Conservation (phyloP, 2,329 filamentous ascomycete genomes). For the Fusarium burgessii region DNA sequence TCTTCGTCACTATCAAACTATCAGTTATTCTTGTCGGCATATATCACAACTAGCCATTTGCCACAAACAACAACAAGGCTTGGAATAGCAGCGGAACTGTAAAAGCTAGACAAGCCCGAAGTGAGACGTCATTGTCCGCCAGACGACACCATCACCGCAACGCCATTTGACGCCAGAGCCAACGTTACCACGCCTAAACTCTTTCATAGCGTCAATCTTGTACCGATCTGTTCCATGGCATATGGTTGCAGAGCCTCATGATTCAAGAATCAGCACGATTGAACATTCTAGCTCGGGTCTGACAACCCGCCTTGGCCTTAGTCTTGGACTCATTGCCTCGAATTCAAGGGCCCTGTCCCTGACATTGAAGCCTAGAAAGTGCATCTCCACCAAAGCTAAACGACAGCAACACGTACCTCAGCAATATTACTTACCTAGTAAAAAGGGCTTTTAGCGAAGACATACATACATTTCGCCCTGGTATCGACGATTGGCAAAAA, state of each 20-base stretch:
- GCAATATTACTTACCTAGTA: neutral
- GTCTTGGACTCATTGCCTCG: slow-evolving; percentile 19
- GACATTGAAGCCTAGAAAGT: slow-evolving; percentile 27
- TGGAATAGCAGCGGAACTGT: slow-evolving; percentile 14
- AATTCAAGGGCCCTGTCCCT: slow-evolving; percentile 31
- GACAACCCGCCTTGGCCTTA: slow-evolving; percentile 21
- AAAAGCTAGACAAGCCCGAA: slow-evolving; percentile 1
- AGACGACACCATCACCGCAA: slow-evolving; percentile 14
- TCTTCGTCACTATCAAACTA: slow-evolving; percentile 13
- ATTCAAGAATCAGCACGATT: slow-evolving; percentile 32
- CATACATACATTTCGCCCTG: slow-evolving; percentile 6
- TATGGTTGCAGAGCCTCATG: slow-evolving; percentile 44
- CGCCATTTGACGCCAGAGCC: slow-evolving; percentile 11
- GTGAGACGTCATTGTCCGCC: slow-evolving; percentile 43
- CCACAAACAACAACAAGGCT: slow-evolving; percentile 35
- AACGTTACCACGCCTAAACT: slow-evolving; percentile 29
- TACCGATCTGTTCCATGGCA: slow-evolving; percentile 1
- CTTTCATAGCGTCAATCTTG: slow-evolving; percentile 13
- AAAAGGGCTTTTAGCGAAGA: neutral
- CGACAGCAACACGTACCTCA: slow-evolving; percentile 5
- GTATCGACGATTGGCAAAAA: neutral
- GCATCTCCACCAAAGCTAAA: slow-evolving; percentile 24
- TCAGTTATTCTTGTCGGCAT: slow-evolving; percentile 7
- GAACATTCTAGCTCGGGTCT: slow-evolving; percentile 28
- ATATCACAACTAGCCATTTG: slow-evolving; percentile 20